These are phyloP conservation scores for Leccinum solheimii DNA, from an alignment of 1,284 basidiomycete species.

Conservation along the genomic window DNA sequence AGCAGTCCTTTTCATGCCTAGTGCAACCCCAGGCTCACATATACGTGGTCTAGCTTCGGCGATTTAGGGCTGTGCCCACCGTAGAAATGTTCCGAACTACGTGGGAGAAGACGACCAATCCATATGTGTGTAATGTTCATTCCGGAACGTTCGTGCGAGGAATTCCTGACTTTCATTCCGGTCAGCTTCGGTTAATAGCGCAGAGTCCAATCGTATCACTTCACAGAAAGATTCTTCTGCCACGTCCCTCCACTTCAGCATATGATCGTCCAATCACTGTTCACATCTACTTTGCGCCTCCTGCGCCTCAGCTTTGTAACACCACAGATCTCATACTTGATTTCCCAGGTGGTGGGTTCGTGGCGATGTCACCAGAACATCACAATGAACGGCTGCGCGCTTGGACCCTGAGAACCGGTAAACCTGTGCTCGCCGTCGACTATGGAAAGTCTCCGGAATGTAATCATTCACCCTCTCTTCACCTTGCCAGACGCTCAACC, in stretches of 20 bases:
- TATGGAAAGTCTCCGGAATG: conserved; percentile 98
- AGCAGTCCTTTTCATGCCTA: not conserved
- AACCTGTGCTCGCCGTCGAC: conserved; percentile 85
- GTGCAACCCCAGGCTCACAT: conserved; percentile 2
- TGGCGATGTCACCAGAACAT: conserved; percentile 93
- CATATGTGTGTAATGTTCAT: conserved; percentile 72
- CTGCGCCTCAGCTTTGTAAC: conserved; percentile 64
- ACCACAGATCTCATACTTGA: conserved; percentile 86
- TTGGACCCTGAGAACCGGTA: conserved; percentile 81
- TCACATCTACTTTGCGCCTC: conserved; percentile 82
- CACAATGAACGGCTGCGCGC: conserved; percentile 91
- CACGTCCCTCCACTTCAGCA: conserved; percentile 74
- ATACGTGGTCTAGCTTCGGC: conserved; percentile 65
- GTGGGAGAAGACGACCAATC: conserved; percentile 97
- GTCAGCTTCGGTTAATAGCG: conserved; percentile 69
- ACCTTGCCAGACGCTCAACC: conserved; percentile 1
- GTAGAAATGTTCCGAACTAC: conserved; percentile 94
- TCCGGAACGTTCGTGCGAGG: conserved; percentile 26
- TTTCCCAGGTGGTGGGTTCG: conserved; percentile 94
- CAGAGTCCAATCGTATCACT: conserved; percentile 63
- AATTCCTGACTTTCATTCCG: conserved; percentile 12
- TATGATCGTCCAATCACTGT: conserved; percentile 82
- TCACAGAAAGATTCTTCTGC: conserved; percentile 75
- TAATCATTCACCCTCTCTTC: conserved; percentile 39
- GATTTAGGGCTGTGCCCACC: conserved; percentile 89